A percentile compares a stretch with the other conserved stretches of the same genome.
Conservation (phyloP, 345 rosid species). For the Boechera retrofracta region DNA sequence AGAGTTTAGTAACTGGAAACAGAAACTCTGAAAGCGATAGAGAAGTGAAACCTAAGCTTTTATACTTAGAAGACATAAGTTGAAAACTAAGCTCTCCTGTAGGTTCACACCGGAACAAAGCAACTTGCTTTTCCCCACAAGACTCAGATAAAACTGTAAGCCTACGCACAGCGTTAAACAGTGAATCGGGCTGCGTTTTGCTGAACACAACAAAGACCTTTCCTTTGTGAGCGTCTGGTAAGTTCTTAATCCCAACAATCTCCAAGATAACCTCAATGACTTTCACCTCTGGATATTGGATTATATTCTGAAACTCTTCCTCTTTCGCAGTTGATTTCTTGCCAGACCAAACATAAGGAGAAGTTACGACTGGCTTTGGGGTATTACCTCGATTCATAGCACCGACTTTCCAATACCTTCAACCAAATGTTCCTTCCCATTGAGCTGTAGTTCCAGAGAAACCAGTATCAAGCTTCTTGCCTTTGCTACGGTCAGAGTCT, state of each 20-base stretch:
- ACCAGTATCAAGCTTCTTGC: conserved; percentile 86
- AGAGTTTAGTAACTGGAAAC: conserved; percentile 67
- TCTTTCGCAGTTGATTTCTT: conserved; percentile 50
- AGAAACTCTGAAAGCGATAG: conserved; percentile 66
- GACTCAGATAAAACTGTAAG: conserved; percentile 65
- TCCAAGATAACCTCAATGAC: conserved; percentile 62
- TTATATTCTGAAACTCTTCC: conserved; percentile 46
- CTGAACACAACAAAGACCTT: conserved; percentile 62
- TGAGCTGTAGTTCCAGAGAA: conserved; percentile 85
- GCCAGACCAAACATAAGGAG: conserved; percentile 49
- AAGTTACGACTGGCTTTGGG: conserved; percentile 65
- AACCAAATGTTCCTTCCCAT: conserved; percentile 87
- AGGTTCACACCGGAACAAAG: conserved; percentile 79
- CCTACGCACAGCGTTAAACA: conserved; percentile 64
- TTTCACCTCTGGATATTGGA: conserved; percentile 63
- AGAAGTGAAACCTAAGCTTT: conserved; percentile 62
- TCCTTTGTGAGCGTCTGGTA: conserved; percentile 71
- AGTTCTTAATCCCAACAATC: conserved; percentile 74
- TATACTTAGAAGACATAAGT: conserved; percentile 61
- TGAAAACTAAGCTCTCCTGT: conserved; percentile 78
- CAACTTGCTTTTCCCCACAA: conserved; percentile 62
- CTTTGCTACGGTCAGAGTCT: conserved; percentile 88
- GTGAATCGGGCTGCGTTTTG: conserved; percentile 71
- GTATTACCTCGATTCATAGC: conserved; percentile 82
- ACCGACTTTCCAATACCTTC: conserved; percentile 91